phyloP scores from a whole-genome alignment of 2,329 filamentous ascomycete genomes.

The Trichoderma sp. region DNA sequence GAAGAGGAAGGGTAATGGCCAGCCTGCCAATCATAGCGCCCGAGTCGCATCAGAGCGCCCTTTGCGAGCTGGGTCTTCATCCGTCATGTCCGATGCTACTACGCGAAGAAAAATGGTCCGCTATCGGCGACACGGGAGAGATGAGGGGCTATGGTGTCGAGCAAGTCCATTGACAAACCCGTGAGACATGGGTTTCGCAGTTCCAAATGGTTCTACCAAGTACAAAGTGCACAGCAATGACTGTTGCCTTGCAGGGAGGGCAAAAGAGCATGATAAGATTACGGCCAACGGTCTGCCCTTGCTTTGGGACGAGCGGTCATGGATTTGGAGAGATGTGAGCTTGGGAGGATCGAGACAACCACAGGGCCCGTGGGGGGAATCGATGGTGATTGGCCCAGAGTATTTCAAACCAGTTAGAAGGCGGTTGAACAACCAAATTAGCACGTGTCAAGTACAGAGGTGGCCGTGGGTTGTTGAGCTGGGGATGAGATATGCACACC shows the following conservation, averaged over 20 bases:
- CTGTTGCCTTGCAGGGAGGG: not conserved
- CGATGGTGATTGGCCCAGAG: not conserved
- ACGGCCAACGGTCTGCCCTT: not conserved
- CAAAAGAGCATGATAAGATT: not conserved
- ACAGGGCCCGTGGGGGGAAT: not conserved
- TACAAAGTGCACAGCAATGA: not conserved
- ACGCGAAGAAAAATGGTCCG: not conserved
- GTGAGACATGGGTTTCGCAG: conserved; percentile 14
- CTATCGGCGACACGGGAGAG: conserved; percentile 13
- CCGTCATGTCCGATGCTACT: conserved; percentile 6
- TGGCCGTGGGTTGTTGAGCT: not conserved
- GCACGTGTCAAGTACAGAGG: conserved; percentile 13
- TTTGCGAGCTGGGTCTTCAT: not conserved
- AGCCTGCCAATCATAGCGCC: conserved; percentile 7
- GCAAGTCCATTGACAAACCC: not conserved
- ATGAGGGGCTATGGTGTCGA: conserved; percentile 1
- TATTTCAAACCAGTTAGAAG: not conserved
- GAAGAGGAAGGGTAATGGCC: conserved; percentile 22
- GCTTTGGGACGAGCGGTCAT: not conserved
- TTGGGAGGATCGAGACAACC: conserved; percentile 6
- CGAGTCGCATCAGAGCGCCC: conserved; percentile 3
- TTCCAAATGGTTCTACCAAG: not conserved
- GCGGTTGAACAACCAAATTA: not conserved
- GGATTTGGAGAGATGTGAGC: conserved; percentile 3
- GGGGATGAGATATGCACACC: conserved; percentile 9